A percentile compares a stretch with the other conserved stretches of the same genome.
Conservation (phyloP, 768 basidiomycete genomes). For the Leccinellum rugosiceps region DNA sequence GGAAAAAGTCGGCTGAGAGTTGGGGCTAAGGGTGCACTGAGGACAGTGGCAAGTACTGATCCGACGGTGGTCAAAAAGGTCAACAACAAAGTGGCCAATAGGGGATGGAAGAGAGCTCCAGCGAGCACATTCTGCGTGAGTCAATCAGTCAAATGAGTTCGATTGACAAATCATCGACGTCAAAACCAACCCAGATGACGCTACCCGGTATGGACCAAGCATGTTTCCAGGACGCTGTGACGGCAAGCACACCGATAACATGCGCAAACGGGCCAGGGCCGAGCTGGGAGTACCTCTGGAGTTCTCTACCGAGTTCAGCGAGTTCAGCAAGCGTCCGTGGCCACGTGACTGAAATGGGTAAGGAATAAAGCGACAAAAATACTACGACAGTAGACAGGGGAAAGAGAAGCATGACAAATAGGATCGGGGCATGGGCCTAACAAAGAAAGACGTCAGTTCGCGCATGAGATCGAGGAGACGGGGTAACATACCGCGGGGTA, state of each 20-base stretch:
- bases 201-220: slow-evolving; percentile 97
- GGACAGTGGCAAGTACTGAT: slow-evolving; percentile 74
- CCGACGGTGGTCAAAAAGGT: slow-evolving; percentile 86
- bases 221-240: slow-evolving; percentile 92
- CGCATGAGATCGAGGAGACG: slow-evolving; percentile 1
- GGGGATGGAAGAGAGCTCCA: slow-evolving; percentile 81
- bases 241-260: slow-evolving; percentile 76
- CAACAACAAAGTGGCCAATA: slow-evolving; percentile 76
- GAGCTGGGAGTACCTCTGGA: slow-evolving; percentile 75
- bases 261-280: slow-evolving; percentile 64
- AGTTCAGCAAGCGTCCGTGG: slow-evolving; percentile 74
- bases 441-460: slow-evolving; percentile 6
- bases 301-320: slow-evolving; percentile 68
- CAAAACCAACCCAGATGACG: slow-evolving; percentile 73
- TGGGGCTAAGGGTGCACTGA: slow-evolving; percentile 82
- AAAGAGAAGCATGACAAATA: slow-evolving; percentile 67
- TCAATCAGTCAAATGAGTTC: slow-evolving; percentile 16
- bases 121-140: slow-evolving; percentile 78
- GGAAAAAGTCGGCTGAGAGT: slow-evolving; percentile 81
- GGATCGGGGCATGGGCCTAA: slow-evolving; percentile 56
- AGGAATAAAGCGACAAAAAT: slow-evolving; percentile 43
- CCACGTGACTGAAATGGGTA: slow-evolving; percentile 75
- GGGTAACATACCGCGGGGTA: slow-evolving; percentile 34
- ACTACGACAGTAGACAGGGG: slow-evolving; percentile 62
- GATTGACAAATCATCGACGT: not conserved